A percentile compares a stretch with the other conserved stretches of the same genome.
Evolutionary conservation across 768 basidiomycete genomes (phyloP).

Genomic region (Collybiopsis luxurians): DNA sequence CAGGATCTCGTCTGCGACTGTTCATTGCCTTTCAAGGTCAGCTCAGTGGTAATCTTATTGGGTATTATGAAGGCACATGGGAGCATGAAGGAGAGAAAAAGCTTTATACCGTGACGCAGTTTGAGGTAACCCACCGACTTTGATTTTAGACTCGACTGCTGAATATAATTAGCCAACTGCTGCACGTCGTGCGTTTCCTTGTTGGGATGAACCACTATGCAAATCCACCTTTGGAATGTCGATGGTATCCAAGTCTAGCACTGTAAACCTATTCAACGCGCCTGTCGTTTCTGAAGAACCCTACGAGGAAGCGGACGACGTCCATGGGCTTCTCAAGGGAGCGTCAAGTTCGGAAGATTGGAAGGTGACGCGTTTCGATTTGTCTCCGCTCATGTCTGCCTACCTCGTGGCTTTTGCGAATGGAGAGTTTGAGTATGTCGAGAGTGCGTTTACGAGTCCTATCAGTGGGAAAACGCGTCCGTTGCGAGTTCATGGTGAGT

Average conservation of each 20-base stretch:
- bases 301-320: conserved; percentile 11
- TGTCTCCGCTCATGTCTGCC: conserved; percentile 64
- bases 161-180: conserved; percentile 64
- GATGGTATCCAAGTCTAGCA: conserved; percentile 54
- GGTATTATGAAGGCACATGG: conserved; percentile 72
- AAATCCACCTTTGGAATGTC: conserved; percentile 64
- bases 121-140: too few relatives aligned
- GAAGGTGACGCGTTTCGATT: conserved; percentile 62
- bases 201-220: conserved; percentile 73
- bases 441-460: conserved; percentile 57
- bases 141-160: too few relatives aligned
- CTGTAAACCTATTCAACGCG: conserved; percentile 68
- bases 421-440: conserved; percentile 56
- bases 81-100: conserved; percentile 62
- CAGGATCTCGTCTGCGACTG: conserved; percentile 67
- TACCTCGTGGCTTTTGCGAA: conserved; percentile 72
- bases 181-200: conserved; percentile 75
- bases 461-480: conserved; percentile 58
- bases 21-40: conserved; percentile 66
- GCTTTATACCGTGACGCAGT: conserved; percentile 83
- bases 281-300: conserved; percentile 43
- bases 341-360: conserved; percentile 46
- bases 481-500: conserved; percentile 63
- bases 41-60: conserved; percentile 72
- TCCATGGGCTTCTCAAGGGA: conserved; percentile 16